A percentile compares a stretch with the other conserved stretches of the same genome.
phyloP scores from a whole-genome alignment of 805 yeast species.

The Jamesozyma gamospora region DNA sequence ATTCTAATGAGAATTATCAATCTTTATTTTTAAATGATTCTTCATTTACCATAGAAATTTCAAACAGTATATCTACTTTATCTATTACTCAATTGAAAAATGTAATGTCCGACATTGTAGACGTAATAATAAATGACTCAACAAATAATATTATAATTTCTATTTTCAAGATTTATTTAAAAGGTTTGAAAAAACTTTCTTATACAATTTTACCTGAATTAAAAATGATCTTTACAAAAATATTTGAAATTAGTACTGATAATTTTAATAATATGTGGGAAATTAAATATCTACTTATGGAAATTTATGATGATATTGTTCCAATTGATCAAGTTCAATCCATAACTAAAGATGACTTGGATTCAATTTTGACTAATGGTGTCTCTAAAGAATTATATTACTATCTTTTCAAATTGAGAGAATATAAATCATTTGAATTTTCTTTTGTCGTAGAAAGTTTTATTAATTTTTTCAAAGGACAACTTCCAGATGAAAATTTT shows the following conservation, averaged over 20 bases:
- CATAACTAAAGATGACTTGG: constrained; percentile 2
- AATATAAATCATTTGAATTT: constrained; percentile 31
- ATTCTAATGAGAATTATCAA: constrained; percentile 3
- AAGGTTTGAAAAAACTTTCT: constrained; percentile 34
- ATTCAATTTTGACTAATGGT: background rate
- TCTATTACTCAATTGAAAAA: constrained; percentile 38
- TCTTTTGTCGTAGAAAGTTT: constrained; percentile 14
- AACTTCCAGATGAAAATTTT: constrained; percentile 1
- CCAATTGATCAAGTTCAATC: constrained; percentile 17
- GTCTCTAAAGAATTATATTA: constrained; percentile 21
- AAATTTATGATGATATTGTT: constrained; percentile 36
- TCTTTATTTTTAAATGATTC: constrained; percentile 16
- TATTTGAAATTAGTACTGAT: constrained; percentile 18
- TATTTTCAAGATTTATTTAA: constrained; percentile 26
- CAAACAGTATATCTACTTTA: constrained; percentile 34
- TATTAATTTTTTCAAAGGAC: constrained; percentile 16
- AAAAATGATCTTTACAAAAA: constrained; percentile 14
- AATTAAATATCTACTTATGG: constrained; percentile 37
- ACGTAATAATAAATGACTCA: constrained; percentile 3
- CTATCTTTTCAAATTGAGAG: constrained; percentile 42
- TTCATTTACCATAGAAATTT: constrained; percentile 30
- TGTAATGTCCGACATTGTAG: constrained; percentile 17
- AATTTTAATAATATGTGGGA: constrained; percentile 33
- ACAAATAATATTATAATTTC: constrained; percentile 9
- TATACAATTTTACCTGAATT: constrained; percentile 20